These are phyloP conservation scores for Pseudocercospora macadamiae DNA, from an alignment of 2,329 filamentous ascomycete genomes.

Conservation along the genomic window DNA sequence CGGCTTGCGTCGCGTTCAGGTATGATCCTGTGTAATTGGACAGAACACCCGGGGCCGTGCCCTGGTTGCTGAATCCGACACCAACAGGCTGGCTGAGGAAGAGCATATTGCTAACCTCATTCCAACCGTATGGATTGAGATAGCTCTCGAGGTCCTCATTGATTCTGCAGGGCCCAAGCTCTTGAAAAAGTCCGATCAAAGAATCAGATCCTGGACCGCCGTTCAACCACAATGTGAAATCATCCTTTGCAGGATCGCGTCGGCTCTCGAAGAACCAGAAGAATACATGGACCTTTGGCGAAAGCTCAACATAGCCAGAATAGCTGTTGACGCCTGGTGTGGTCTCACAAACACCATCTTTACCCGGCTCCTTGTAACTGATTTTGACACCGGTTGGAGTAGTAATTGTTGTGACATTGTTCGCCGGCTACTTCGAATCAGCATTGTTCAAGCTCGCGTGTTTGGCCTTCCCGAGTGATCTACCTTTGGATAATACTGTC, in stretches of 20 bases:
- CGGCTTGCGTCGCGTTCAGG: constrained; percentile 42
- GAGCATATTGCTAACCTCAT: constrained; percentile 59
- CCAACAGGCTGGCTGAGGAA: constrained; percentile 69
- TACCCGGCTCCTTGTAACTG: constrained; percentile 42
- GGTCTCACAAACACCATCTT: constrained; percentile 56
- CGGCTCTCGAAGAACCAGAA: constrained; percentile 58
- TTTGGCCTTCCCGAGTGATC: neutral
- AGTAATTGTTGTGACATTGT: constrained; percentile 47
- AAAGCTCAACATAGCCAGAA: constrained; percentile 61
- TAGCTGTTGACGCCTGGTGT: constrained; percentile 60
- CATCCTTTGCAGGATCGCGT: constrained; percentile 57
- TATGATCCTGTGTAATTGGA: constrained; percentile 47
- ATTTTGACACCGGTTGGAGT: constrained; percentile 41
- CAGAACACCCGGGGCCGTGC: constrained; percentile 25
- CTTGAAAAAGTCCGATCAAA: constrained; percentile 53
- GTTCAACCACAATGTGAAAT: constrained; percentile 61
- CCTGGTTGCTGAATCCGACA: constrained; percentile 58
- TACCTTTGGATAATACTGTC: neutral
- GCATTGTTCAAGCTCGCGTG: neutral
- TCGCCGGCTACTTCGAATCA: neutral
- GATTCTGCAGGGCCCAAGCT: constrained; percentile 60
- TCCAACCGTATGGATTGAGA: constrained; percentile 64
- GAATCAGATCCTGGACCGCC: constrained; percentile 58
- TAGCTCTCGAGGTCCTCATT: constrained; percentile 56
- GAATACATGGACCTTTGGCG: constrained; percentile 13